Evolutionary conservation across 495 filamentous ascomycete genomes (phyloP).

Genomic region (Sporormia fimetaria): DNA sequence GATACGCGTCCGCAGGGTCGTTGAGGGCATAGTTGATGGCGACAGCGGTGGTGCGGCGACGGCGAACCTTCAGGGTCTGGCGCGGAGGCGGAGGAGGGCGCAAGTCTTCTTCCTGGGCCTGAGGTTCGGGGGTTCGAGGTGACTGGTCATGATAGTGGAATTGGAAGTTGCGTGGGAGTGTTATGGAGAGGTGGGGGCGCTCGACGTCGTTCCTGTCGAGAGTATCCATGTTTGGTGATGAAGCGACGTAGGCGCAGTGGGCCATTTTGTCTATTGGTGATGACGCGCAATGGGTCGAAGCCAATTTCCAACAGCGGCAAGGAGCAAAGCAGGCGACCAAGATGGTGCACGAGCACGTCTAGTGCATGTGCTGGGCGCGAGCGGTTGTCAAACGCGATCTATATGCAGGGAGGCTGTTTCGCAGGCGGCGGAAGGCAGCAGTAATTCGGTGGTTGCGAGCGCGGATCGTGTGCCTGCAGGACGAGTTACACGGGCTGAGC

Average conservation of each 20-base stretch:
- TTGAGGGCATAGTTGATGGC: background rate
- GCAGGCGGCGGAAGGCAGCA: conserved; percentile 15
- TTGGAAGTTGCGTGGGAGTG: conserved; percentile 53
- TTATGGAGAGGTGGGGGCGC: conserved; percentile 48
- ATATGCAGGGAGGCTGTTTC: conserved; percentile 15
- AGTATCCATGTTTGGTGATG: background rate
- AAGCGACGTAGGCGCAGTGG: background rate
- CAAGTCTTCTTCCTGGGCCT: conserved; percentile 34
- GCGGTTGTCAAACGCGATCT: background rate
- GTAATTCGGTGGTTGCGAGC: conserved; percentile 21
- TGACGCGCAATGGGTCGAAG: background rate
- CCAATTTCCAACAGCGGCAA: conserved; percentile 8
- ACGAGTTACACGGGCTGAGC: conserved; percentile 15
- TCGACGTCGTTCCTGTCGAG: conserved; percentile 19
- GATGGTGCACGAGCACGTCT: background rate
- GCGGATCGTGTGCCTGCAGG: conserved; percentile 19
- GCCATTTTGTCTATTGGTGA: conserved; percentile 1
- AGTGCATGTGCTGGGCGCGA: conserved; percentile 2
- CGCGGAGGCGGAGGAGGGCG: conserved; percentile 38
- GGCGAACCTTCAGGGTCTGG: conserved; percentile 43
- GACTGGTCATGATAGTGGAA: conserved; percentile 45
- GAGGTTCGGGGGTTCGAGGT: conserved; percentile 50
- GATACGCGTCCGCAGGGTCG: conserved; percentile 18
- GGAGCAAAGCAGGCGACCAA: background rate
- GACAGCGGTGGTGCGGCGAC: conserved; percentile 30